Base-by-base conservation (phyloP, 768 basidiomycete genomes). In the Xerocomellus amylosporus region DNA sequence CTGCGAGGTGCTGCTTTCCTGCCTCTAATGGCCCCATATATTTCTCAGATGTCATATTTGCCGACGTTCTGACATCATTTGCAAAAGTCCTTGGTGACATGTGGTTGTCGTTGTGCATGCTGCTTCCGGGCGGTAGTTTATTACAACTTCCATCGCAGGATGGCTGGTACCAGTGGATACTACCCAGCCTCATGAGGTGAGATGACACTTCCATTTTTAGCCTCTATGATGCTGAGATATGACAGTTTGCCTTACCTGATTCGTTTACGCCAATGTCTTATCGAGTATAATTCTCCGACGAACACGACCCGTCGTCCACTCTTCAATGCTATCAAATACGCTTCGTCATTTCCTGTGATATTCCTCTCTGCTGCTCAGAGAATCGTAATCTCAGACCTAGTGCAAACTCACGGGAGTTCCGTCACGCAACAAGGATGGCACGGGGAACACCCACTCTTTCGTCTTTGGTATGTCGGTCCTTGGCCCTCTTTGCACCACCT, bases 71-170 rank as follows among this genome's bases (percentile, higher is more conserved):
- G 64, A 99, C 97, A 2, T 98, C 95, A 2, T 96, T 91, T 65
- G 95, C 97, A 34, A 98, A 97, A 75, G 93, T 99, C 38, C 75
- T 98, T 19, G 96, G 96, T 13, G 97, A 98, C 65, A 74, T 94
- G 39, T 98, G 92, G 92, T 75, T 98, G 41, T 93, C 91, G 5
- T 62, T 87, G 17, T 85, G 81, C 66, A 94, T 95, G 86, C 77
- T 98, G n/a, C 79, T 90, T 58, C 86, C 87, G 12, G 88, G 90
- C 36, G 87, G 90, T 43, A 89, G 87, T 59, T 76, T 95, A 39
- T 73, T 90, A 19, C 70, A 75, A 17, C 78, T 84, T 41, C 86
- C 93, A 8, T 68, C 75, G 10, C 80, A 82, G 55, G 79, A 81
- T 33, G 86, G 85, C 7, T 81, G 82, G 75, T 70, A 79, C 51